Conservation (phyloP, 352 stramenopile species). For the Phytophthora hybrid region DNA sequence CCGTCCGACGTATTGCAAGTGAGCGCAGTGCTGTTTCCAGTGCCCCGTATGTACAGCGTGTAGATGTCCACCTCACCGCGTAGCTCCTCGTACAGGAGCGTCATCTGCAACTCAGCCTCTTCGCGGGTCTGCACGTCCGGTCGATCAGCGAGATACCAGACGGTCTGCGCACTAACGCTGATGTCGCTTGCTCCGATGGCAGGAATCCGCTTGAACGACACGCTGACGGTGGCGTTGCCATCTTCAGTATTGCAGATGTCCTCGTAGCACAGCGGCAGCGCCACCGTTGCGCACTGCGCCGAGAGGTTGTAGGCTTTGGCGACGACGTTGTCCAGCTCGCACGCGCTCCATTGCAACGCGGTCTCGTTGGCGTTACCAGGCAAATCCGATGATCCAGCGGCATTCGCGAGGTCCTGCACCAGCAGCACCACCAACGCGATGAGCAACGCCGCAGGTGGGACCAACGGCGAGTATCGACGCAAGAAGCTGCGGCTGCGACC, state of each 20-base stretch:
- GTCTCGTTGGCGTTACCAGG: not conserved
- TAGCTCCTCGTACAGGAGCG: slow-evolving; percentile 56
- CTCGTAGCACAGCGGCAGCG: slow-evolving; percentile 58
- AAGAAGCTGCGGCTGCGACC: slow-evolving; percentile 42
- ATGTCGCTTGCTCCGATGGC: slow-evolving; percentile 25
- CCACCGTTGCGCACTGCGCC: slow-evolving; percentile 50
- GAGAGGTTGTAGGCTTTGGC: slow-evolving; percentile 36
- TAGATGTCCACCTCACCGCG: slow-evolving; percentile 56
- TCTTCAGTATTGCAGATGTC: slow-evolving; percentile 45
- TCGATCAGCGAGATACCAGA: slow-evolving; percentile 60
- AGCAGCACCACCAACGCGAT: slow-evolving; percentile 45
- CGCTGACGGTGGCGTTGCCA: slow-evolving; percentile 51
- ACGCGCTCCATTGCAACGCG: slow-evolving; percentile 46
- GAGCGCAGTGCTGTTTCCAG: slow-evolving; percentile 55
- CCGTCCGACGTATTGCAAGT: slow-evolving; percentile 39
- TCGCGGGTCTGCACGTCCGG: slow-evolving; percentile 35
- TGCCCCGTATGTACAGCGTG: slow-evolving; percentile 64
- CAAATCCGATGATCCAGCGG: slow-evolving; percentile 29
- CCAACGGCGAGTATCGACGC: slow-evolving; percentile 42
- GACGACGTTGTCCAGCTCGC: slow-evolving; percentile 38
- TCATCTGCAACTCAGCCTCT: slow-evolving; percentile 56
- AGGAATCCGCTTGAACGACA: slow-evolving; percentile 68
- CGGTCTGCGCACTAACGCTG: slow-evolving; percentile 20
- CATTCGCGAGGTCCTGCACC: slow-evolving; percentile 40
- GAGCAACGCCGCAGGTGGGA: slow-evolving; percentile 43